Evolutionary conservation across 2,329 filamentous ascomycete species (phyloP).

Genomic region (Exophiala sp.): DNA sequence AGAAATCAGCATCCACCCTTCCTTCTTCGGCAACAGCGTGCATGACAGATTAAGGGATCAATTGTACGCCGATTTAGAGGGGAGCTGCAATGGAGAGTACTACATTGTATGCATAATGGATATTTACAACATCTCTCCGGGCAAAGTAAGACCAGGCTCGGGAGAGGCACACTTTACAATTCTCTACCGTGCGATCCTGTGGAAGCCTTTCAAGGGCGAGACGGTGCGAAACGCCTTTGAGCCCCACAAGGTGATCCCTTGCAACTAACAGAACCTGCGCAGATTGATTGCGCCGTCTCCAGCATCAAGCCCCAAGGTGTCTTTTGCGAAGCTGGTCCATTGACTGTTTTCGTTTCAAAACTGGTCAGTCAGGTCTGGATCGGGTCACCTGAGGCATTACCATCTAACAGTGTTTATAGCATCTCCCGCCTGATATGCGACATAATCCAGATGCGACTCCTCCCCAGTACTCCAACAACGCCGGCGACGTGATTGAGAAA

Average conservation of each 20-base stretch:
- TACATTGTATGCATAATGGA: constrained; percentile 99
- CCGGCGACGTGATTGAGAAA: constrained; percentile 89
- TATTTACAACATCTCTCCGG: constrained; percentile 89
- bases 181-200: constrained; percentile 91
- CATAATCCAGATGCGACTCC: constrained; percentile 95
- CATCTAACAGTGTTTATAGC: constrained; percentile 26
- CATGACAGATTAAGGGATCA: constrained; percentile 85
- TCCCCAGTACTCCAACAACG: constrained; percentile 89
- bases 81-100: constrained; percentile 90
- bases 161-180: constrained; percentile 94
- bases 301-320: constrained; percentile 88
- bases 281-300: constrained; percentile 92
- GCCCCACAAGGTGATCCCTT: not conserved
- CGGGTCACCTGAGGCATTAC: constrained; percentile 11
- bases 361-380: constrained; percentile 16
- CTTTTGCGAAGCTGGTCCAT: constrained; percentile 54
- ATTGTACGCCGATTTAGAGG: constrained; percentile 89
- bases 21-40: constrained; percentile 93
- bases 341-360: constrained; percentile 54
- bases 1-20: constrained; percentile 90
- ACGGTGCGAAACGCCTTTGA: constrained; percentile 56
- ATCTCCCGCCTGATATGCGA: constrained; percentile 83
- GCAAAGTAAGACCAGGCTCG: constrained; percentile 84
- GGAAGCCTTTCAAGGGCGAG: constrained; percentile 97
- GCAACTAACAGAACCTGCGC: constrained; percentile 22